Conservation (phyloP, 306 rosid species). For the Dryas drummondii region DNA sequence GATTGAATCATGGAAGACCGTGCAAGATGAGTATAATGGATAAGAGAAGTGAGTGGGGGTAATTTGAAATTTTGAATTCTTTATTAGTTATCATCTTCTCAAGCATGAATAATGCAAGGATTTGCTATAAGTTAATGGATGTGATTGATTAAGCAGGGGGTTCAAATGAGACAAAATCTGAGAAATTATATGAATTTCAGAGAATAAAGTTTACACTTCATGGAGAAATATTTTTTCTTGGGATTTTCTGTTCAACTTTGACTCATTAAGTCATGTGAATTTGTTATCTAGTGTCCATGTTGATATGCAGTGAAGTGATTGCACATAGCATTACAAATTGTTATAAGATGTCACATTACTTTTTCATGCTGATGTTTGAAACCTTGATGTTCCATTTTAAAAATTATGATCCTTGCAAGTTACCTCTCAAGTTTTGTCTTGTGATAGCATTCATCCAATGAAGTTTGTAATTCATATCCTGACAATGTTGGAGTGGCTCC, state of each 20-base stretch:
- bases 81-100: no score
- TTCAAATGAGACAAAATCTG: background rate
- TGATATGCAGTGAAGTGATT: background rate
- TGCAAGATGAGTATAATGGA: background rate
- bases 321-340: background rate
- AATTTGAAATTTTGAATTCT: no score
- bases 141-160: background rate
- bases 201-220: background rate
- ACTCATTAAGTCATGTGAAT: background rate
- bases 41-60: background rate
- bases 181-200: background rate
- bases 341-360: background rate
- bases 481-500: background rate
- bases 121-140: background rate
- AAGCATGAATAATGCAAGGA: background rate
- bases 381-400: background rate
- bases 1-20: background rate
- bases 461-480: background rate
- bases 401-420: background rate
- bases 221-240: background rate
- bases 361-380: background rate
- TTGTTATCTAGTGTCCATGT: background rate
- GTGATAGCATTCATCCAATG: background rate
- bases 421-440: background rate
- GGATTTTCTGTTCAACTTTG: background rate